These are phyloP conservation scores for Funneliformis mosseae DNA, from an alignment of 192 early-diverging fungal species.

Conservation along the genomic window DNA sequence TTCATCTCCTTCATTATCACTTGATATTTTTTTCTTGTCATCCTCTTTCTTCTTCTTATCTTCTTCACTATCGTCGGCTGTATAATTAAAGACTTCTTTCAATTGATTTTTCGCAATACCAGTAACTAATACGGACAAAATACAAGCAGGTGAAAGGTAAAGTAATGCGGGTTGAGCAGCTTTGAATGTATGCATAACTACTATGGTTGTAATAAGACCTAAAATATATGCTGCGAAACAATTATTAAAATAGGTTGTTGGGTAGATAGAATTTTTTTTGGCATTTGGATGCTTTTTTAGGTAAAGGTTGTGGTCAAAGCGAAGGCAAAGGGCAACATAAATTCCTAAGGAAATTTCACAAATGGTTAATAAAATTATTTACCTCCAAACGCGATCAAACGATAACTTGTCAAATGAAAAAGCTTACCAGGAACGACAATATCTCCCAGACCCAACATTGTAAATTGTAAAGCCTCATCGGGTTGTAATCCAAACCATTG, in stretches of 20 bases:
- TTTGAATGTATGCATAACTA: conserved; percentile 94
- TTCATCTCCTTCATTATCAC: conserved; percentile 19
- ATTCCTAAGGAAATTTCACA: conserved; percentile 54
- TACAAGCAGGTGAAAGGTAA: conserved; percentile 97
- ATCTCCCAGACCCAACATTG: conserved; percentile 96
- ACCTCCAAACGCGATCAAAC: not conserved
- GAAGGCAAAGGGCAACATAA: conserved; percentile 87
- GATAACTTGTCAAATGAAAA: not conserved
- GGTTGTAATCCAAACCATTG: conserved; percentile 59
- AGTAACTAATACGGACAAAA: conserved; percentile 74
- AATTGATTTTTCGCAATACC: conserved; percentile 70
- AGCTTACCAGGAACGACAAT: conserved; percentile 90
- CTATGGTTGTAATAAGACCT: conserved; percentile 86
- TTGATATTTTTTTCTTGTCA: conserved; percentile 42
- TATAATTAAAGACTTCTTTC: conserved; percentile 63
- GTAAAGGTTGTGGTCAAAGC: conserved; percentile 83
- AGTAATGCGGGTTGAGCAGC: conserved; percentile 96
- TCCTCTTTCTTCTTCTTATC: conserved; percentile 45
- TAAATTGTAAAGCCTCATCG: conserved; percentile 58
- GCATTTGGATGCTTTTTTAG: conserved; percentile 59
- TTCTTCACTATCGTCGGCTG: conserved; percentile 63
- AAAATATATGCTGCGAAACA: conserved; percentile 78
- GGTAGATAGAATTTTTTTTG: conserved; percentile 63
- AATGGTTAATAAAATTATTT: not conserved
- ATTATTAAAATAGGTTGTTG: conserved; percentile 88